These are phyloP conservation scores for Strobilomyces confusus DNA, from an alignment of 768 basidiomycete genomes.

Conservation along the genomic window DNA sequence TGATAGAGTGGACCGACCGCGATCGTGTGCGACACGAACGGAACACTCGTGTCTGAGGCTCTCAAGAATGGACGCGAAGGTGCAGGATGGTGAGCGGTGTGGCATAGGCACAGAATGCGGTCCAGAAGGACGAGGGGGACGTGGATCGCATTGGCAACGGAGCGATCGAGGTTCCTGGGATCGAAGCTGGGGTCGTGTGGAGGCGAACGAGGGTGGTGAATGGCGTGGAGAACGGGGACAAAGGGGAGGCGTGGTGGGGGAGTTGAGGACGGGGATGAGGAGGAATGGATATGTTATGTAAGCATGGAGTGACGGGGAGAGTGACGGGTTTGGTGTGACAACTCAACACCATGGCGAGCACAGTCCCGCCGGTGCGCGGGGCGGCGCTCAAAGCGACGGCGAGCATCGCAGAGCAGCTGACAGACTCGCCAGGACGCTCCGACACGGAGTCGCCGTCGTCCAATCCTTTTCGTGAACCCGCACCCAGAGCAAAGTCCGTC, in stretches of 20 bases:
- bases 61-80: conserved; percentile 12
- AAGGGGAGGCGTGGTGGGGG: neutral
- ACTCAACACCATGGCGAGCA: conserved; percentile 13
- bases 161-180: neutral
- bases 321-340: conserved; percentile 18
- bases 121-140: neutral
- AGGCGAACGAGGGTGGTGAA: conserved; percentile 9
- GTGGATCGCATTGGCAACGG: conserved; percentile 15
- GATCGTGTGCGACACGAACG: conserved; percentile 9
- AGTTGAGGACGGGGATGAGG: neutral
- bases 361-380: conserved; percentile 27
- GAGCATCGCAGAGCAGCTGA: conserved; percentile 32
- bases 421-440: conserved; percentile 23
- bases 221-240: conserved; percentile 1
- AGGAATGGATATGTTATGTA: conserved; percentile 10
- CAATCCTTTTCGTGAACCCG: conserved; percentile 25
- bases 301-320: conserved; percentile 4
- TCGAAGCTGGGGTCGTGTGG: conserved; percentile 9
- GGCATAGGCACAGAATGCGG: conserved; percentile 7
- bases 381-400: conserved; percentile 33
- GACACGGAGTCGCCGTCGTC: conserved; percentile 21
- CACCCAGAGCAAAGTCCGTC: conserved; percentile 22
- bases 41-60: conserved; percentile 2
- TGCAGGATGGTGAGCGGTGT: conserved; percentile 12
- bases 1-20: conserved; percentile 19